Base-by-base conservation (phyloP, 1,284 basidiomycete species). In the Butyriboletus appendiculatus region DNA sequence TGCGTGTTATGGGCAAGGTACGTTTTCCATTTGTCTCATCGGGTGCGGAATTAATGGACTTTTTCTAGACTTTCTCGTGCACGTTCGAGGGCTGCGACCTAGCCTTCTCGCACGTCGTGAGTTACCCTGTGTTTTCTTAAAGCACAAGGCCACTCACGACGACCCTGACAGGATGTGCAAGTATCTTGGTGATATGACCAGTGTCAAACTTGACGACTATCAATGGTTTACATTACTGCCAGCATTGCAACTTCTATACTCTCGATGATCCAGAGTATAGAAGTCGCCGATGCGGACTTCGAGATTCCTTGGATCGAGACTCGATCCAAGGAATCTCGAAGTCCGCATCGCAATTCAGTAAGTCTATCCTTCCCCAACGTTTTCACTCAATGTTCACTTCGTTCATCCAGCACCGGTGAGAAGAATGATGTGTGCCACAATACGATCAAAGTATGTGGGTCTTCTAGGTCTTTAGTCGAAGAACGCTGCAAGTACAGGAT, bases 291-390 rank as follows among this genome's bases (percentile, higher is more conserved):
- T n/a, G n/a, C n/a, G n/a, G n/a, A n/a, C n/a, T n/a, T n/a, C n/a
- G n/a, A n/a, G n/a, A n/a, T n/a, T n/a, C n/a, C n/a, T n/a, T n/a
- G n/a, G n/a, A n/a, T n/a, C n/a, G n/a, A n/a, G n/a, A n/a, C n/a
- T n/a, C n/a, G 18, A 52, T 2, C 15, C 20, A 24, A 59, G 26
- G 16, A 57, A 52, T 16, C 40, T 61, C 0, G 0, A 12, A 0
- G 44, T 52, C 0, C 63, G 65, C 45, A 1, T 24, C 4, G 39
- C 42, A 3, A 50, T 0, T 20, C 62, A 67, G 62, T 64, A 47
- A 28, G 60, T 50, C 11, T 11, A 34, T 5, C 10, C 5, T 55
- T 26, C 1, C 26, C 9, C 26, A 8, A 24, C 7, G 26, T 26
- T 26, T 26, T 26, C 26, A 26, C 26, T 26, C 26, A 26, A 38